Percentiles rank a stretch among this genome's conserved stretches.
Evolutionary conservation across 306 rosid species (phyloP).

Genomic region (Prunus padus): DNA sequence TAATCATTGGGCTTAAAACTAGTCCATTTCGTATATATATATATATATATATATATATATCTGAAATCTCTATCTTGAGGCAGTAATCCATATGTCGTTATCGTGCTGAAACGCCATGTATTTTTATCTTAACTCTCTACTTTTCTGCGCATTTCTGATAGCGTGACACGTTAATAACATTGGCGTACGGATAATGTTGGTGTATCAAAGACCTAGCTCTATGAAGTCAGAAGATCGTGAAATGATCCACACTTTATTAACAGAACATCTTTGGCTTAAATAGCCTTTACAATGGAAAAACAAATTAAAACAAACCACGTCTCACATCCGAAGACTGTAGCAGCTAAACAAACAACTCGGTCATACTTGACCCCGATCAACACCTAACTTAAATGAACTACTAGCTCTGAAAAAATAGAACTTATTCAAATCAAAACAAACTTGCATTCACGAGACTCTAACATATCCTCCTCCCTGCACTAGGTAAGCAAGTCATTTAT

Average conservation of each 20-base stretch:
- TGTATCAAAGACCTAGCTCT: no score
- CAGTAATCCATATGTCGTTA: no score
- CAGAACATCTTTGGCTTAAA: neutral
- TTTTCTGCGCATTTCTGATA: no score
- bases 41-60: no score
- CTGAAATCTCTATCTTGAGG: no score
- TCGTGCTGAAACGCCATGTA: no score
- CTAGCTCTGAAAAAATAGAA: neutral
- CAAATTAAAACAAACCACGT: neutral
- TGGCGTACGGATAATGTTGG: no score
- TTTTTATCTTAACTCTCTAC: no score
- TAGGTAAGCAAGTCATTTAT: neutral
- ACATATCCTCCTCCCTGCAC: neutral
- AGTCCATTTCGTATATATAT: no score
- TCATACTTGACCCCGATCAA: neutral
- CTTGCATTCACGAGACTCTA: neutral
- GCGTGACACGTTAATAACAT: no score
- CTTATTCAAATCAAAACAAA: neutral
- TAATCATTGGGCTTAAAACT: no score
- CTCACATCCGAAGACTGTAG: neutral
- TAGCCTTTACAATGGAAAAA: neutral
- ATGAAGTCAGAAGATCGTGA: no score
- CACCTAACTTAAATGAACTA: neutral
- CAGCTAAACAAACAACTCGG: neutral
- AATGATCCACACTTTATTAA: neutral